Base-by-base conservation (phyloP, 2,329 filamentous ascomycete genomes). In the Sphaerulina vaccinii region DNA sequence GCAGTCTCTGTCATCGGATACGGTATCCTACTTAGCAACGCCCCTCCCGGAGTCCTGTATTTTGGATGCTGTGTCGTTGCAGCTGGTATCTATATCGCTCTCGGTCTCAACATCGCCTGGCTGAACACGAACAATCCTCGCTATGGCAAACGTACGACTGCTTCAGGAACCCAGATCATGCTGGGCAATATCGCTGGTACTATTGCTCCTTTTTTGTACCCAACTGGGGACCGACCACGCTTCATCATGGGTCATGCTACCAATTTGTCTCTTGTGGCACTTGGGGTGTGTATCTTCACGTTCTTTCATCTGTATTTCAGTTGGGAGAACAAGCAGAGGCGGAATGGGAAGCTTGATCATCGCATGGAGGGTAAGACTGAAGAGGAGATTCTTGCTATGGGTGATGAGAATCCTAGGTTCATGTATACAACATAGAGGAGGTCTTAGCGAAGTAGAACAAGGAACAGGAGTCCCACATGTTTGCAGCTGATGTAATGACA, bases 61-160 rank as follows among this genome's bases (percentile, higher is more conserved):
- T 86, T 88, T 58, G 87, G 82, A 1, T 90, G 86, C 55, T 86
- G 90, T 67, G 71, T 92, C n/a, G 81, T 90, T 0, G 87, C 87
- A 0, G 77, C 83, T 54, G 88, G 87, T 0, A 66, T 92, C 2
- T 92, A 91, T 59, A 76, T 82, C 11, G 70, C 71, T 6, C 78
- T 81, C 10, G 79, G 79, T 1, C 62, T 83, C 16, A 78, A 78
- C 3, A 68, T 82, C 7, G 78, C 79, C 2, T 82, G 80, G 80
- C 52, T 62, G 11, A 49, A 56, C 18, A 56, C 79, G 15, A 90
- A 90, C 54, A 78, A 80, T 13, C 87, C 88, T 1, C 76, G 87
- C 6, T 91, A 90, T 59, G 87, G 86, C 8, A 91, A 90, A 68
- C 76, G 87, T 24, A 86, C 86, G 0, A 86, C 85, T 0, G 85